Evolutionary conservation across 179 eudicot species (phyloP).

Genomic region (Vitellaria paradoxa): DNA sequence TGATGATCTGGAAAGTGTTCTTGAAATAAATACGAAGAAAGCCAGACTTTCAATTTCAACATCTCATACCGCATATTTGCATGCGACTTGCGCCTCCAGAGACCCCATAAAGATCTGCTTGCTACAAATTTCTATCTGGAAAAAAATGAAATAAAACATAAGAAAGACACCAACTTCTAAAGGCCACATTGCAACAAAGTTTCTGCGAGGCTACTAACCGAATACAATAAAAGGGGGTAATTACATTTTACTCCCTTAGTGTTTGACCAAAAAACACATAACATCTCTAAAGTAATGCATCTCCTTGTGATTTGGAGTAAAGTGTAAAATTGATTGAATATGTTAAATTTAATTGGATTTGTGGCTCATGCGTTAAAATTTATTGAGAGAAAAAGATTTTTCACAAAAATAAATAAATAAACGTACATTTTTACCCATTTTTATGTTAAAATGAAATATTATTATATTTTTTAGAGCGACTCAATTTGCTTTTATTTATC

Average conservation of each 20-base stretch:
- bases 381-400: no score
- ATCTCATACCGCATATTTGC: constrained; percentile 45
- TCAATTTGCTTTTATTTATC: no score
- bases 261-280: background rate
- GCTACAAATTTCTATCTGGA: constrained; percentile 62
- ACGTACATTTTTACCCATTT: no score
- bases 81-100: constrained; percentile 40
- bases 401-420: no score
- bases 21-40: constrained; percentile 55
- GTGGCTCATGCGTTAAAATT: no score
- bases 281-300: no score
- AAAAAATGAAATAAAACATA: background rate
- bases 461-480: no score
- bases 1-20: constrained; percentile 57
- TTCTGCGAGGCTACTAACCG: background rate
- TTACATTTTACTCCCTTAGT: no score
- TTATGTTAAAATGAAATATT: no score
- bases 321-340: no score
- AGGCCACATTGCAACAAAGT: background rate
- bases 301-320: no score
- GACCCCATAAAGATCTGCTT: constrained; percentile 59
- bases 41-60: constrained; percentile 61
- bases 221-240: background rate
- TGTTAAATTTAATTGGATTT: no score
- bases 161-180: background rate